phyloP scores from a whole-genome alignment of 1,284 basidiomycete species.

The Puccinia horiana region DNA sequence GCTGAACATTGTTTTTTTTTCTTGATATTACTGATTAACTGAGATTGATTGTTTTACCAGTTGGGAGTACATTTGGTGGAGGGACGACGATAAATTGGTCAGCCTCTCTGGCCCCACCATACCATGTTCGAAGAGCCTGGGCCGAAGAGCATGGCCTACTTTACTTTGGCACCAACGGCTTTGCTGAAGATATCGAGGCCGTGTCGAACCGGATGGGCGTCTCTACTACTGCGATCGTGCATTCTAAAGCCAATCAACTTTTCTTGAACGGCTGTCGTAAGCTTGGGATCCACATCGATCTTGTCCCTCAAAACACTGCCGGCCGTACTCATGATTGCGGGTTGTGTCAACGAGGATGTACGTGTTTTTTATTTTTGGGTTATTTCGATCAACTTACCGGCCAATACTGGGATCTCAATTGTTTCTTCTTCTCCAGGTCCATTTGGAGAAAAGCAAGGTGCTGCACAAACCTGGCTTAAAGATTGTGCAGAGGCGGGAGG shows the following conservation, averaged over 20 bases:
- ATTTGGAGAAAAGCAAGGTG: conserved; percentile 59
- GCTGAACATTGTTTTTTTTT: background rate
- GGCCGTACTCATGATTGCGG: conserved; percentile 60
- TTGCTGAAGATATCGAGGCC: conserved; percentile 57
- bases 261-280: conserved; percentile 56
- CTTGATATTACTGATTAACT: background rate
- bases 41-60: background rate
- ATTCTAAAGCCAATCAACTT: conserved; percentile 57
- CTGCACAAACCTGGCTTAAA: conserved; percentile 58
- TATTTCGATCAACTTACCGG: no score
- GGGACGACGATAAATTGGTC: conserved; percentile 63
- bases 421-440: background rate
- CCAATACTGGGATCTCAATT: background rate
- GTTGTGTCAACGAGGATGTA: conserved; percentile 60
- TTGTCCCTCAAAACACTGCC: conserved; percentile 60
- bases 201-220: conserved; percentile 58
- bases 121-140: conserved; percentile 60
- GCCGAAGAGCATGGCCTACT: conserved; percentile 56
- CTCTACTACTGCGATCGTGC: conserved; percentile 55
- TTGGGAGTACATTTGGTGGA: conserved; percentile 61
- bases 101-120: conserved; percentile 60
- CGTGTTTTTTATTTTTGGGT: background rate
- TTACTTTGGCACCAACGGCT: conserved; percentile 56
- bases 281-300: conserved; percentile 57
- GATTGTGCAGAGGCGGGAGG: conserved; percentile 59